Base-by-base conservation (phyloP, 1,284 basidiomycete species). In the Cryptococcus maquisensis region DNA sequence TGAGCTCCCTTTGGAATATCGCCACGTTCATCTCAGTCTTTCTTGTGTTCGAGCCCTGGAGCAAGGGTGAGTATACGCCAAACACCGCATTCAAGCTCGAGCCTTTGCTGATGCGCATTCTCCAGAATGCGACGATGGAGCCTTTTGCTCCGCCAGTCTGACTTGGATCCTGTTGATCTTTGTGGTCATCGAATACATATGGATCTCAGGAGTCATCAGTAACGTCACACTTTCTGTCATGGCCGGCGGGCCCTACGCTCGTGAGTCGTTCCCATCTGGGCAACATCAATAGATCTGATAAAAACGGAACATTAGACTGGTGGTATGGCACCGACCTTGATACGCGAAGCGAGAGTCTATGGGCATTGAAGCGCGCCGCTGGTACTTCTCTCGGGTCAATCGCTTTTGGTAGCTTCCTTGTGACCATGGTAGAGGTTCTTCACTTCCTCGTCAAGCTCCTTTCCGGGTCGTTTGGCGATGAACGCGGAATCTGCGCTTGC, bases 351-450 rank as follows among this genome's bases (percentile, higher is more conserved):
- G 56, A 57, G 35, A 41, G 86, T 20, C 64, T 83, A 2, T 81
- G 83, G 43, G 81, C 88, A 0, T 87, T 95, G 68, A 80, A 81
- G 36, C 84, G 90, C 21, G 86, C 88, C 18, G 87, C 85, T 16
- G 90, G 89, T 0, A 79, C 86, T 49, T 92, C 88, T 0, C 80
- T 96, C 21, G 92, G 90, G 3, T 90, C 87, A 0, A 90, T 95
- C 63, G 88, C 89, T 3, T 92, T 94, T 67, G 91, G 91, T 2
- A 89, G 86, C 3, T 78, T 95, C 62, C 88, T 95, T 59, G 90
- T 95, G 42, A 90, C 90, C 0, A 69, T 94, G 24, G 79, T 95
- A 44, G 91, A 95, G 64, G 68, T 91, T 3, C 62, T 93, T 40
- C 78, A 84, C 39, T 79, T 90, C 52, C 64, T 90, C 40, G 69